A percentile compares a stretch with the other conserved stretches of the same genome.
These are phyloP conservation scores for Cercospora sp. DNA, from an alignment of 2,329 filamentous ascomycete genomes.

Conservation along the genomic window DNA sequence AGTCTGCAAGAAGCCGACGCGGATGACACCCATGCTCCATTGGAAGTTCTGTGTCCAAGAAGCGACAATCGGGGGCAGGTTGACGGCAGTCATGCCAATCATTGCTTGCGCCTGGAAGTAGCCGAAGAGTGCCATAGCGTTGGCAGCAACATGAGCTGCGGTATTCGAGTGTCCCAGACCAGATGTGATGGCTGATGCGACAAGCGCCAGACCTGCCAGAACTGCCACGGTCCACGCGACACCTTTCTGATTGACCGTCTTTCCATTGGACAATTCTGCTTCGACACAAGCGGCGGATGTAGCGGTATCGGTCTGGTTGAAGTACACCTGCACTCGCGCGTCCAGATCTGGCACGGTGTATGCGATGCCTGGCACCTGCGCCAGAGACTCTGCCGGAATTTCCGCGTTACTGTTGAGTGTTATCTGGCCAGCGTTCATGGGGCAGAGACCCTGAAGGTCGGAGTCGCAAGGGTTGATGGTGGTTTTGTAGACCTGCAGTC, in stretches of 20 bases:
- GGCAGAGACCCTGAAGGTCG: slow-evolving; percentile 74
- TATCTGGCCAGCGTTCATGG: slow-evolving; percentile 84
- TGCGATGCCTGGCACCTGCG: slow-evolving; percentile 74
- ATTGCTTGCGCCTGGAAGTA: slow-evolving; percentile 96
- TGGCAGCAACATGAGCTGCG: slow-evolving; percentile 89
- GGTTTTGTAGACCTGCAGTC: slow-evolving; percentile 67
- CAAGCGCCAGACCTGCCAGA: slow-evolving; percentile 78
- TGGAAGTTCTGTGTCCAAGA: slow-evolving; percentile 97
- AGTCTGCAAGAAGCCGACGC: slow-evolving; percentile 78
- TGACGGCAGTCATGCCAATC: slow-evolving; percentile 78
- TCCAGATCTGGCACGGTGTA: slow-evolving; percentile 91
- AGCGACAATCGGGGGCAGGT: slow-evolving; percentile 81
- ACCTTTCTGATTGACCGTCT: slow-evolving; percentile 84
- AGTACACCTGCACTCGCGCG: slow-evolving; percentile 76
- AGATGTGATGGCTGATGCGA: slow-evolving; percentile 84
- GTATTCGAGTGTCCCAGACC: slow-evolving; percentile 91
- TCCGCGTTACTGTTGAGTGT: slow-evolving; percentile 70
- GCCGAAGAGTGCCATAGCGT: slow-evolving; percentile 87
- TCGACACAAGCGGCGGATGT: slow-evolving; percentile 80
- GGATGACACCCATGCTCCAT: slow-evolving; percentile 96
- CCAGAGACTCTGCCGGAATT: slow-evolving; percentile 58
- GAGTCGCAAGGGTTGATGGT: slow-evolving; percentile 73
- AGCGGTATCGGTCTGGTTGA: slow-evolving; percentile 67
- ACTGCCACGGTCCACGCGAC: slow-evolving; percentile 89
- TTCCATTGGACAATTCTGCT: slow-evolving; percentile 82